phyloP scores from a whole-genome alignment of 148 eudicot genomes.

The Rhododendron simsii region DNA sequence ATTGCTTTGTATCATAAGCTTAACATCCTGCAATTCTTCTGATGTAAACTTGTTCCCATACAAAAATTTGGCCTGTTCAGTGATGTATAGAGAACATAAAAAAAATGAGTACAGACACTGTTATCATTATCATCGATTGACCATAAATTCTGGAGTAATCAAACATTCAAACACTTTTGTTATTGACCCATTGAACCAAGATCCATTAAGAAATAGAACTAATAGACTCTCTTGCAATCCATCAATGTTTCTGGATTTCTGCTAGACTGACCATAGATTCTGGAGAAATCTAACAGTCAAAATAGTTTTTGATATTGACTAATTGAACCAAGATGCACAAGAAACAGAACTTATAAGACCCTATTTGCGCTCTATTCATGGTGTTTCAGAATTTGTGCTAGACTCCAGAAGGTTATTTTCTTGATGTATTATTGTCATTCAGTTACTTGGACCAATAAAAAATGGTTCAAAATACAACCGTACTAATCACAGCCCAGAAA shows the following conservation, averaged over 20 bases:
- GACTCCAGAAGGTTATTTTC: background rate
- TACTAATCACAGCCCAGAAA: background rate
- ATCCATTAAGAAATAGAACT: background rate
- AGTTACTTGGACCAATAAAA: background rate
- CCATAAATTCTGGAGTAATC: background rate
- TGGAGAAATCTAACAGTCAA: background rate
- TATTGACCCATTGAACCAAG: background rate
- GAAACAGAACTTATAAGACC: background rate
- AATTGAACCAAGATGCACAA: background rate
- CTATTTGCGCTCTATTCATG: background rate
- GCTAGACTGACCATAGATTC: background rate
- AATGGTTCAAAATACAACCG: background rate
- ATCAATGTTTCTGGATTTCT: background rate
- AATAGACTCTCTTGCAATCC: background rate
- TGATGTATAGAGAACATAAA: constrained; percentile 9
- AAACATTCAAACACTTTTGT: background rate
- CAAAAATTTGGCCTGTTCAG: constrained; percentile 78
- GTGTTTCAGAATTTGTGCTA: background rate
- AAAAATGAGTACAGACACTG: background rate
- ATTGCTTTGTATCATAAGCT: constrained; percentile 94
- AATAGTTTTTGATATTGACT: background rate
- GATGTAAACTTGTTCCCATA: constrained; percentile 71
- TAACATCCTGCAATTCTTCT: constrained; percentile 83
- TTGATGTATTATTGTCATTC: background rate
- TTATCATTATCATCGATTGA: background rate